Conservation (phyloP, 1,139 yeast species). For the Nakaseomyces nivariensis region DNA sequence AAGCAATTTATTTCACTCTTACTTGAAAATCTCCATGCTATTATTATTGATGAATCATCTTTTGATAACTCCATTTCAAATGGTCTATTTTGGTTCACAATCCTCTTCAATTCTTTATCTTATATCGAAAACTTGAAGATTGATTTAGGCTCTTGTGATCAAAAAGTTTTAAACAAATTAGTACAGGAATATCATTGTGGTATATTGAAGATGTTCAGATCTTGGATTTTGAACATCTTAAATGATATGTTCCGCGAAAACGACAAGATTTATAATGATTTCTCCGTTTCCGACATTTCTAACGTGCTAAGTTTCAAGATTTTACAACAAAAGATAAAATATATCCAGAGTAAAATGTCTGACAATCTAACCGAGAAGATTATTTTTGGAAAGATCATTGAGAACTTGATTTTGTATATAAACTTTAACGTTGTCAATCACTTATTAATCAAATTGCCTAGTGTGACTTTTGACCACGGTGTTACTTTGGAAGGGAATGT, state of each 20-base stretch:
- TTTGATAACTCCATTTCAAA: background rate
- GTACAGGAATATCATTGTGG: background rate
- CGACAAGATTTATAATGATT: constrained; percentile 1
- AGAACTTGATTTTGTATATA: background rate
- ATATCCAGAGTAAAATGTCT: background rate
- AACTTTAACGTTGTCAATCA: constrained; percentile 1
- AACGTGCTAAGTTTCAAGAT: constrained; percentile 1
- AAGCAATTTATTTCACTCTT: background rate
- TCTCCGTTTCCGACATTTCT: background rate
- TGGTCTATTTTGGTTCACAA: background rate
- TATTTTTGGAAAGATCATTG: background rate
- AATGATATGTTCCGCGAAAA: constrained; percentile 1
- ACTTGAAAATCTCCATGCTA: background rate
- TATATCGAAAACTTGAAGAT: background rate
- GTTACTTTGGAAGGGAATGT: background rate
- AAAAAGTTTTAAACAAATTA: background rate
- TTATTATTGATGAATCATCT: background rate
- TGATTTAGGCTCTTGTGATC: background rate
- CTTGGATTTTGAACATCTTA: constrained; percentile 1
- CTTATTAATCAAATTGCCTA: background rate
- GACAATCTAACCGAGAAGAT: background rate
- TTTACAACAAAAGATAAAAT: constrained; percentile 1
- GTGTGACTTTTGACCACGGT: background rate
- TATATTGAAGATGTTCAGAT: background rate
- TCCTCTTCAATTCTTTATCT: background rate